Evolutionary conservation across 129 eudicot species (phyloP).

Genomic region (Helianthus annuus): DNA sequence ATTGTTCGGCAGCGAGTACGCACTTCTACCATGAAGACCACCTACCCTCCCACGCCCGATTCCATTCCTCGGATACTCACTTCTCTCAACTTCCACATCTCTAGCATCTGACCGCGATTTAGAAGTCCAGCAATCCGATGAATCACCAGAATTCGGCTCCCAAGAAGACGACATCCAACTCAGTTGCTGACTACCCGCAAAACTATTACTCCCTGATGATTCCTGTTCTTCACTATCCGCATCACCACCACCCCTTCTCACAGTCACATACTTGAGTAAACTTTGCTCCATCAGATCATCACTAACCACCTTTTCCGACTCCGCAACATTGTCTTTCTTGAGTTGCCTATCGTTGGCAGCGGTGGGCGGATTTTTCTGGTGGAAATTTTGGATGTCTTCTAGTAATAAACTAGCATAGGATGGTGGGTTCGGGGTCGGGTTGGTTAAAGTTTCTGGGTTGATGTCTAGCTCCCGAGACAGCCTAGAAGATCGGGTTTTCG

Average conservation of each 20-base stretch:
- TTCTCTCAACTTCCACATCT: slow-evolving; percentile 18
- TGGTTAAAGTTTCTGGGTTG: slow-evolving; percentile 52
- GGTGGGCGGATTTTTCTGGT: slow-evolving; percentile 54
- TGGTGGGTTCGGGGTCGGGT: slow-evolving; percentile 61
- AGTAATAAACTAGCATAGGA: slow-evolving; percentile 58
- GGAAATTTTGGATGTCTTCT: slow-evolving; percentile 91
- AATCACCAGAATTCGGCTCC: slow-evolving; percentile 93
- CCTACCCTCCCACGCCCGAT: slow-evolving; percentile 35
- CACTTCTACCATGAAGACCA: slow-evolving; percentile 29
- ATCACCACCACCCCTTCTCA: slow-evolving; percentile 64
- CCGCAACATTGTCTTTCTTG: slow-evolving; percentile 37
- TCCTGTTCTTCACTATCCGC: slow-evolving; percentile 70
- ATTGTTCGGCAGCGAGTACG: slow-evolving; percentile 33
- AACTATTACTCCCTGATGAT: slow-evolving; percentile 86
- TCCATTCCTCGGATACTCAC: slow-evolving; percentile 36
- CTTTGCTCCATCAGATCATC: slow-evolving; percentile 78
- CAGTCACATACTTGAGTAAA: slow-evolving; percentile 83
- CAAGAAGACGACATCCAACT: slow-evolving; percentile 72
- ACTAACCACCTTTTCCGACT: slow-evolving; percentile 59
- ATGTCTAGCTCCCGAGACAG: slow-evolving; percentile 80
- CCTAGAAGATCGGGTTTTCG: slow-evolving; percentile 68
- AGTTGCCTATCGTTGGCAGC: slow-evolving; percentile 40
- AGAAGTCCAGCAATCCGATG: slow-evolving; percentile 67
- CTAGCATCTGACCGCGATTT: slow-evolving; percentile 30
- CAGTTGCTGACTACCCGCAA: slow-evolving; percentile 52